Evolutionary conservation across 805 yeast genomes (phyloP).

Genomic region (Wickerhamiella nectarea): DNA sequence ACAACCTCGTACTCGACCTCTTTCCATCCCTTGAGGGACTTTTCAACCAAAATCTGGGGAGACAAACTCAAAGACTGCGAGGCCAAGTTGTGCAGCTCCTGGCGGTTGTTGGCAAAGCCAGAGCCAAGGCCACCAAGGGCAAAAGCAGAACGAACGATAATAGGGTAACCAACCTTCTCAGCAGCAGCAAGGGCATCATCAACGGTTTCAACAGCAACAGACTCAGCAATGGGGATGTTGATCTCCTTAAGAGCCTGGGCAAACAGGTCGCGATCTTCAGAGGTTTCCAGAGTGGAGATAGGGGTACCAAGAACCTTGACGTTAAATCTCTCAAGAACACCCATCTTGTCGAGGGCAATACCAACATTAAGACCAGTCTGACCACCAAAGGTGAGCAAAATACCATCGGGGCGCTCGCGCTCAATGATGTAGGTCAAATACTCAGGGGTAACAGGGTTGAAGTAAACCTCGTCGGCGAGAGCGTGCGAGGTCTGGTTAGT

Average conservation of each 20-base stretch:
- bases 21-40: slow-evolving; percentile 97
- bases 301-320: slow-evolving; percentile 97
- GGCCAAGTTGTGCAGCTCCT: slow-evolving; percentile 74
- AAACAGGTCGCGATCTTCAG: slow-evolving; percentile 94
- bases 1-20: slow-evolving; percentile 98
- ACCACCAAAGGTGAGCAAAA: slow-evolving; percentile 92
- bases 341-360: slow-evolving; percentile 87
- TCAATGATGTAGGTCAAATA: slow-evolving; percentile 90
- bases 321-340: slow-evolving; percentile 77
- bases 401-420: slow-evolving; percentile 93
- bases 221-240: slow-evolving; percentile 90
- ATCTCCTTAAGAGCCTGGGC: slow-evolving; percentile 92
- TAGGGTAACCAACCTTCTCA: slow-evolving; percentile 76
- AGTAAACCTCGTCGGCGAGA: slow-evolving; percentile 89
- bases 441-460: slow-evolving; percentile 92
- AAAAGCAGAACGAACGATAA: slow-evolving; percentile 93
- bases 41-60: slow-evolving; percentile 92
- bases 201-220: slow-evolving; percentile 85
- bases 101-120: slow-evolving; percentile 78
- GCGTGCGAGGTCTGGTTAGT: slow-evolving; percentile 94
- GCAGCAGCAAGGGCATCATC: slow-evolving; percentile 94
- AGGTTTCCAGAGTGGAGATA: slow-evolving; percentile 84
- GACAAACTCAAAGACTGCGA: slow-evolving; percentile 80
- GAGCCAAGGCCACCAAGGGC: slow-evolving; percentile 97
- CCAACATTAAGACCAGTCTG: slow-evolving; percentile 97